Evolutionary conservation across 73 alveolate species (phyloP).

Genomic region (Uronychia binucleata): DNA sequence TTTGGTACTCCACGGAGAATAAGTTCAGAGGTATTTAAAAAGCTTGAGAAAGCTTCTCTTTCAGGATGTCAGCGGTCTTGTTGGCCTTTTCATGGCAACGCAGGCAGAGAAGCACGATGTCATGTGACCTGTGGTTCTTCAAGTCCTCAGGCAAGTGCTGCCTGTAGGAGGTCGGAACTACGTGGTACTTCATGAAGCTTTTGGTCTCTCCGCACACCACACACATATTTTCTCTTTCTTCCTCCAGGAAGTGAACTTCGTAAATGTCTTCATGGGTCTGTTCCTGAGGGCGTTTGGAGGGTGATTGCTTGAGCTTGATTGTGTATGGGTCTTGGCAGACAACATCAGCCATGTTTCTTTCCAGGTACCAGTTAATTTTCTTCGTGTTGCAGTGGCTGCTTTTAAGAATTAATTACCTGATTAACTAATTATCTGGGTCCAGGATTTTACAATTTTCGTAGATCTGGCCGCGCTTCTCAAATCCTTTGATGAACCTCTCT

Average conservation of each 20-base stretch:
- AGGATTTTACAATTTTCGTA: slow-evolving; percentile 91
- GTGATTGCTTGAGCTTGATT: slow-evolving; percentile 76
- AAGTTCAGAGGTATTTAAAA: slow-evolving; percentile 72
- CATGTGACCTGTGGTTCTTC: slow-evolving; percentile 95
- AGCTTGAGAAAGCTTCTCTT: slow-evolving; percentile 63
- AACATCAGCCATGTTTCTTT: slow-evolving; percentile 71
- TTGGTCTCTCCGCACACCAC: slow-evolving; percentile 80
- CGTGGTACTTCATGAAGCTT: slow-evolving; percentile 80
- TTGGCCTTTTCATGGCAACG: slow-evolving; percentile 93
- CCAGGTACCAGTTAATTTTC: slow-evolving; percentile 86
- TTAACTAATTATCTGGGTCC: slow-evolving; percentile 83
- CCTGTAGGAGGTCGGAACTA: slow-evolving; percentile 84
- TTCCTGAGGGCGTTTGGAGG: slow-evolving; percentile 69
- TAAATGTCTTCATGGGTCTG: slow-evolving; percentile 31
- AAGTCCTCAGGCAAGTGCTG: slow-evolving; percentile 83
- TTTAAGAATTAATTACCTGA: neutral
- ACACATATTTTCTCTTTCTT: slow-evolving; percentile 80
- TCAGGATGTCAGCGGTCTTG: slow-evolving; percentile 70
- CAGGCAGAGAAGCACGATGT: slow-evolving; percentile 89
- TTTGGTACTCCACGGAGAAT: neutral
- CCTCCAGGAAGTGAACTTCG: slow-evolving; percentile 62
- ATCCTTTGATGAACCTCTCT: slow-evolving; percentile 52
- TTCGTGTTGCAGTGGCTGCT: slow-evolving; percentile 66
- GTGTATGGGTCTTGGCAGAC: slow-evolving; percentile 76
- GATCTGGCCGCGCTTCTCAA: slow-evolving; percentile 70